Percentiles rank a stretch among this genome's conserved stretches.
phyloP scores from a whole-genome alignment of 805 yeast genomes.

The Yamadazyma endophytica region DNA sequence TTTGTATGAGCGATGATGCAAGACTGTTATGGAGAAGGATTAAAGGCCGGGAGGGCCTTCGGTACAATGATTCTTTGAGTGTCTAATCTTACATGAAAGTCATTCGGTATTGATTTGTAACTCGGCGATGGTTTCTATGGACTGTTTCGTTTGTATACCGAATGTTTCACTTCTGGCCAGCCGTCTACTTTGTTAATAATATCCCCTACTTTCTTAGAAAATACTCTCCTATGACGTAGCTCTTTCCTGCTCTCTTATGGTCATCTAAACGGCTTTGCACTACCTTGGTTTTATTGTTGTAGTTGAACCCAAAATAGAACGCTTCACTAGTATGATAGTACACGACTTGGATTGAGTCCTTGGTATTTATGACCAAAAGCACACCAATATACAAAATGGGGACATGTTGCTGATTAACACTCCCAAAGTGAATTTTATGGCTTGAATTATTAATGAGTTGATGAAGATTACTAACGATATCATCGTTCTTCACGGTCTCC shows the following conservation, averaged over 20 bases:
- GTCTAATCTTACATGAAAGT: too few species aligned
- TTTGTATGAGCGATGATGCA: too few species aligned
- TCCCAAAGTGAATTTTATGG: constrained; percentile 1
- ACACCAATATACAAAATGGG: constrained; percentile 32
- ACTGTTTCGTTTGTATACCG: neutral
- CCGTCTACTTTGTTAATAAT: neutral
- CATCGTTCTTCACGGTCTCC: neutral
- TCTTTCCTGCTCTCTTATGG: constrained; percentile 12
- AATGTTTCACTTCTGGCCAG: neutral
- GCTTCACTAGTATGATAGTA: constrained; percentile 39
- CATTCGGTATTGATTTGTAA: too few species aligned
- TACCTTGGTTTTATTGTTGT: constrained; percentile 13
- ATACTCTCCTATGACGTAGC: constrained; percentile 25
- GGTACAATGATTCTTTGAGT: too few species aligned
- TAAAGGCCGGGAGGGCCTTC: too few species aligned
- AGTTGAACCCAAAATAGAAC: constrained; percentile 26
- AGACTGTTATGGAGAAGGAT: too few species aligned
- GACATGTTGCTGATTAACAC: neutral
- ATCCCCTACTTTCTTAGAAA: neutral
- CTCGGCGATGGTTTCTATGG: too few species aligned
- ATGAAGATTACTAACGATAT: constrained; percentile 1
- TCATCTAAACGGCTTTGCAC: constrained; percentile 20
- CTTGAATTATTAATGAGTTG: neutral
- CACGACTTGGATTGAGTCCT: constrained; percentile 13
- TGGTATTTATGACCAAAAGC: constrained; percentile 17